These are phyloP conservation scores for Dryadomyces sulphureus DNA, from an alignment of 2,329 filamentous ascomycete species.

Conservation along the genomic window DNA sequence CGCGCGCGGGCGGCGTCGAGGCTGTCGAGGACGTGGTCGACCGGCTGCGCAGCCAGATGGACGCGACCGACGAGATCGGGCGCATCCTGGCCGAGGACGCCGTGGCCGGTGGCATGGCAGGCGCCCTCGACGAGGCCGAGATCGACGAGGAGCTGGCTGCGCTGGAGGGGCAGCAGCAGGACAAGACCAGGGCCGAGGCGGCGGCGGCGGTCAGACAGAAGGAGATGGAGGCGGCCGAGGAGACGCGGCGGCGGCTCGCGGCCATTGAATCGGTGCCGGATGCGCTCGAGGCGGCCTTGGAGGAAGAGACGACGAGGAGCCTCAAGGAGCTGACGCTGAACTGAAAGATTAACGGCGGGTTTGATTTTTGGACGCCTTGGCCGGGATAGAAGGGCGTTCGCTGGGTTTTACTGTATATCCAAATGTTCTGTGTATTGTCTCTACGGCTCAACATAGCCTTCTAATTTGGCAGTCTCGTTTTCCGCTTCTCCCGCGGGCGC, in stretches of 20 bases:
- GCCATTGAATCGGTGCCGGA: conserved; percentile 22
- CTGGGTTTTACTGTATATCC: not conserved
- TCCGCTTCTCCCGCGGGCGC: too few relatives aligned
- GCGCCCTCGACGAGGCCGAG: conserved; percentile 59
- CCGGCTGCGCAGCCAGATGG: conserved; percentile 64
- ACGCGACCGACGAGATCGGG: conserved; percentile 66
- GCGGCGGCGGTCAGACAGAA: conserved; percentile 25
- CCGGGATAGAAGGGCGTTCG: not conserved
- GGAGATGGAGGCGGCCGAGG: conserved; percentile 13
- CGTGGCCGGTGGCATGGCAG: conserved; percentile 7
- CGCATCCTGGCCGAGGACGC: conserved; percentile 54
- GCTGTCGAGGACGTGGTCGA: conserved; percentile 64
- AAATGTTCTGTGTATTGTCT: not conserved
- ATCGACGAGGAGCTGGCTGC: conserved; percentile 77
- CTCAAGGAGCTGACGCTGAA: conserved; percentile 22
- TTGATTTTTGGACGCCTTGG: not conserved
- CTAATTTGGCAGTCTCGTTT: not conserved
- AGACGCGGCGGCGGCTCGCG: conserved; percentile 32
- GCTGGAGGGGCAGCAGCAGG: conserved; percentile 47
- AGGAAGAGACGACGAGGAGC: conserved; percentile 8
- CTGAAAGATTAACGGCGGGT: not conserved
- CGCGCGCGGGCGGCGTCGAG: conserved; percentile 61
- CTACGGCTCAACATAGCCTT: not conserved
- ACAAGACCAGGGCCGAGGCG: conserved; percentile 19
- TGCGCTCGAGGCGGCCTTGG: conserved; percentile 1